Percentiles rank a stretch among this genome's conserved stretches.
Evolutionary conservation across 1,284 basidiomycete genomes (phyloP).

Genomic region (Sporisorium graminicola): DNA sequence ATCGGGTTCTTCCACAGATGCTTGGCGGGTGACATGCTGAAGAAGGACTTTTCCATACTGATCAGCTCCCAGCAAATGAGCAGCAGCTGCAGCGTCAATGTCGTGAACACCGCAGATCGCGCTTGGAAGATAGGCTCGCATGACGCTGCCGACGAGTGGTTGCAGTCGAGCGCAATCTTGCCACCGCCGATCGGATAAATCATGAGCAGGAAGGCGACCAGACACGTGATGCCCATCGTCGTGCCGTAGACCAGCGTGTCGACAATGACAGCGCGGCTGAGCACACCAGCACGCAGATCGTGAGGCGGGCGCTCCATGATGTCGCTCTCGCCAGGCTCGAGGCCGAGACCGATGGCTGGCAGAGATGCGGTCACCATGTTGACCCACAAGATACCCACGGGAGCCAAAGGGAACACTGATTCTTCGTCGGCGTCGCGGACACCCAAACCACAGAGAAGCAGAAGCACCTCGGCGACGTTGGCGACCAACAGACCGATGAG

Average conservation of each 20-base stretch:
- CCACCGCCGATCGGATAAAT: slow-evolving; percentile 61
- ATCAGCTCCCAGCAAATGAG: slow-evolving; percentile 64
- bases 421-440: slow-evolving; percentile 58
- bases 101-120: slow-evolving; percentile 60
- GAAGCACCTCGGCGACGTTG: slow-evolving; percentile 64
- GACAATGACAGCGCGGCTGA: slow-evolving; percentile 57
- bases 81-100: slow-evolving; percentile 59
- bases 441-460: slow-evolving; percentile 62
- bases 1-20: slow-evolving; percentile 58
- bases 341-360: slow-evolving; percentile 63
- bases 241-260: slow-evolving; percentile 63
- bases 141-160: slow-evolving; percentile 48
- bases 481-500: slow-evolving; percentile 61
- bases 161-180: slow-evolving; percentile 53
- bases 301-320: slow-evolving; percentile 63
- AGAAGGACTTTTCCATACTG: slow-evolving; percentile 60
- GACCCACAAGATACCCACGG: slow-evolving; percentile 62
- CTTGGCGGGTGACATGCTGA: slow-evolving; percentile 56
- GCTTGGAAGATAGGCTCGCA: slow-evolving; percentile 63
- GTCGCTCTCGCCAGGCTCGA: slow-evolving; percentile 56
- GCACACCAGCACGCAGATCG: slow-evolving; percentile 57
- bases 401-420: slow-evolving; percentile 61
- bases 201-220: slow-evolving; percentile 61
- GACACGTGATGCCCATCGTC: slow-evolving; percentile 61
- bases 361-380: slow-evolving; percentile 63